Base-by-base conservation (phyloP, 1,284 basidiomycete species). In the Ganoderma lingzhi region DNA sequence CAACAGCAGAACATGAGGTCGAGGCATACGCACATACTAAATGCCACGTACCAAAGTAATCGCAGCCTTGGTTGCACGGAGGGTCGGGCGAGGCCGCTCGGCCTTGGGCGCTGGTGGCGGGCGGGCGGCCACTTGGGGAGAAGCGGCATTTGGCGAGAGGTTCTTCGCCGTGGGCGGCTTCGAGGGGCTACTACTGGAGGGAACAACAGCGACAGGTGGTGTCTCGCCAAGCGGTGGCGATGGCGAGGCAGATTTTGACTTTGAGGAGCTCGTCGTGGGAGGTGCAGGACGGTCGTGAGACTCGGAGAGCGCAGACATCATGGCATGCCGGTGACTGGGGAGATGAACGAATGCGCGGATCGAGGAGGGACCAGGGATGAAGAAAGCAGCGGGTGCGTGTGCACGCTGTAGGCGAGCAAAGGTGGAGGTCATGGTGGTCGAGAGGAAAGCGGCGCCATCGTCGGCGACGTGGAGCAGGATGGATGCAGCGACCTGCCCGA, bases 31-130 rank as follows among this genome's bases (percentile, higher is more conserved):
- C 4, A 10, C 63, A 62, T 62, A 56, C 37, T 55, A 30, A 15
- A 65, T 23, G 2, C 6, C 14, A 88, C 93, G 78, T 76, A 96
- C 96, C 74, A 98, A 90, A 1, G 88, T 86, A 65, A 97, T 85
- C 1, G 95, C 95, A 14, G 93, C 94, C 82, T 96, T 97, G 73
- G 89, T 88, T 0, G 94, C 85, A 70, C 90, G 87, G 71, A 96
- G 84, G 68, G 84, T 87, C 12, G 92, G 92, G 75, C 91, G 83
- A 2, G 86, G 85, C 61, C 90, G 88, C 74, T 90, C 87, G 6
- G 83, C 83, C 77, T 87, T 90, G 17, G 93, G 93, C 23, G 82
- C 81, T 39, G 89, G 87, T 2, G 93, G 92, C 4, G 90, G 92
- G 0, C 88, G 87, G 14, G 91, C 92, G 8, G 87, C 91, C 37